These are phyloP conservation scores for Vachellia pachyceras DNA, from an alignment of 306 rosid species.

Conservation along the genomic window DNA sequence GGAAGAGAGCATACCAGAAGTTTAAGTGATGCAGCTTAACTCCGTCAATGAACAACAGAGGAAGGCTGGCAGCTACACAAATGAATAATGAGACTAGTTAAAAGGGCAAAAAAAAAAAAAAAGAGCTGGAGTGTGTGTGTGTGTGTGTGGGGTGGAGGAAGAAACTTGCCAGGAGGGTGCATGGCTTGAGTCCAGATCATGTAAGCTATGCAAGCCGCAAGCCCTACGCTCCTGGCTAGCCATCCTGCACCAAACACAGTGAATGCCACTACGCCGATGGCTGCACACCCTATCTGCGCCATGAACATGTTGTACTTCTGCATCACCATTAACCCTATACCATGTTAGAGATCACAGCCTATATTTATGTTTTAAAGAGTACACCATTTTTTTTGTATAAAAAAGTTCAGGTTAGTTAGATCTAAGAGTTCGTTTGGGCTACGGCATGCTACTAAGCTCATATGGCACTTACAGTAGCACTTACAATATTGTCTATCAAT, in stretches of 20 bases:
- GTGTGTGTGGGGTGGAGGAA: not conserved
- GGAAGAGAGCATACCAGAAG: slow-evolving; percentile 83
- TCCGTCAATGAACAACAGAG: slow-evolving; percentile 89
- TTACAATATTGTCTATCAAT: no score
- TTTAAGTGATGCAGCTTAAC: slow-evolving; percentile 74
- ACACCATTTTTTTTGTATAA: not conserved
- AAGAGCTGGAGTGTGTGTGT: not conserved
- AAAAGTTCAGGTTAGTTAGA: no score
- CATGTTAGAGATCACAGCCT: not conserved
- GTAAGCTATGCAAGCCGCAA: slow-evolving; percentile 82
- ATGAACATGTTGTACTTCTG: slow-evolving; percentile 88
- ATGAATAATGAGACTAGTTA: not conserved
- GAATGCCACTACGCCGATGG: slow-evolving; percentile 78
- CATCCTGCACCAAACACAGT: slow-evolving; percentile 83
- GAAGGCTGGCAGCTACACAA: slow-evolving; percentile 83
- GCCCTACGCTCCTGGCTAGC: slow-evolving; percentile 76
- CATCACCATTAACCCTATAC: slow-evolving; percentile 19
- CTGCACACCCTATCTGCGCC: slow-evolving; percentile 96
- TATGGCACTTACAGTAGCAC: no score
- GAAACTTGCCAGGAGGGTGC: slow-evolving; percentile 81
- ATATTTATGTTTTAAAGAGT: not conserved
- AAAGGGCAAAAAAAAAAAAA: not conserved
- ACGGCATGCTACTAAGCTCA: no score
- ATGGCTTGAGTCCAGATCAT: slow-evolving; percentile 75
- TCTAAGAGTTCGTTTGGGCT: no score